A percentile compares a stretch with the other conserved stretches of the same genome.
phyloP scores from a whole-genome alignment of 176 grass and related monocot genomes.

The Pharus latifolius region DNA sequence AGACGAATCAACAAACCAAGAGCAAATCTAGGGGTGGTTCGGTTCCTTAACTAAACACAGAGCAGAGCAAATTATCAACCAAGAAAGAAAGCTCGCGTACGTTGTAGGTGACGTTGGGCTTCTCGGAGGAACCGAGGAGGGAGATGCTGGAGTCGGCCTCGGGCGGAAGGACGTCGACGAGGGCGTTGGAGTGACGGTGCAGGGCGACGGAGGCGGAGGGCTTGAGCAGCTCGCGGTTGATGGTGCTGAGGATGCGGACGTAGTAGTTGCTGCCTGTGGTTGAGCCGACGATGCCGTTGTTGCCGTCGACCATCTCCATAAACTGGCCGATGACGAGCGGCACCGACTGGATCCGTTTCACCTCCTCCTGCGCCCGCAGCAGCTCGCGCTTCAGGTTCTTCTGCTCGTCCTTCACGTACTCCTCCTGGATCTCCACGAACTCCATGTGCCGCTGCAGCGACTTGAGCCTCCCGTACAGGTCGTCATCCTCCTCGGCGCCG shows the following conservation, averaged over 20 bases:
- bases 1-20: no score
- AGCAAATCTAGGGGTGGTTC: no score
- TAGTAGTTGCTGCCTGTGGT: constrained; percentile 98
- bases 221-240: constrained; percentile 93
- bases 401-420: constrained; percentile 96
- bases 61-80: no score
- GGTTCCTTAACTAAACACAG: no score
- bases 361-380: constrained; percentile 93
- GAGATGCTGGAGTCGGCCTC: constrained; percentile 97
- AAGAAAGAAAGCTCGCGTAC: no score
- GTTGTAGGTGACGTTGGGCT: constrained; percentile 72
- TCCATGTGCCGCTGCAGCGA: constrained; percentile 89
- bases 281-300: constrained; percentile 94
- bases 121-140: constrained; percentile 73
- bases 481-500: constrained; percentile 49
- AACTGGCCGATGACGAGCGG: constrained; percentile 98
- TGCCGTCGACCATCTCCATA: constrained; percentile 99
- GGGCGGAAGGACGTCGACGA: constrained; percentile 83
- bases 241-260: constrained; percentile 87
- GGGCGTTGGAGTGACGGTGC: constrained; percentile 85
- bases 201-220: constrained; percentile 79
- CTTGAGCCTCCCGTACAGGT: constrained; percentile 88
- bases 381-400: constrained; percentile 97
- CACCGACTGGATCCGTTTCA: constrained; percentile 96
- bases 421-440: constrained; percentile 95